These are phyloP conservation scores for Bothriochloa decipiens DNA, from an alignment of 176 grass and related monocot genomes.

Conservation along the genomic window DNA sequence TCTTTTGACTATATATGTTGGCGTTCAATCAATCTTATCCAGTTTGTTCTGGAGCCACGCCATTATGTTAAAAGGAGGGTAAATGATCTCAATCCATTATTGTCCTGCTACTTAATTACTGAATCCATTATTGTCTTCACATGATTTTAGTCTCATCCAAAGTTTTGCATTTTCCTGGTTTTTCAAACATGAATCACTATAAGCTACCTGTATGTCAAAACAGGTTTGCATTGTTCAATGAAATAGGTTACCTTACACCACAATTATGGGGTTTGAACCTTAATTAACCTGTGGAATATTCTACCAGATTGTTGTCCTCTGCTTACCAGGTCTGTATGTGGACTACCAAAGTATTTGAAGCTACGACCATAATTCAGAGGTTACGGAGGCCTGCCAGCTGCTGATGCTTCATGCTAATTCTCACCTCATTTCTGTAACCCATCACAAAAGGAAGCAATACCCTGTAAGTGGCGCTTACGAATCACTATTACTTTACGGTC, in stretches of 20 bases:
- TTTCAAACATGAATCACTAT: neutral
- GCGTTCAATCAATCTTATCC: neutral
- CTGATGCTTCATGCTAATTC: neutral
- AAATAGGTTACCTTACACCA: neutral
- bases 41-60: neutral
- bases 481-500: neutral
- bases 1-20: too few species aligned
- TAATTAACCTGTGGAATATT: neutral
- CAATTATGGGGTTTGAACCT: neutral
- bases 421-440: neutral
- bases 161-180: neutral
- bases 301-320: neutral
- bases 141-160: too few species aligned
- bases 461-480: neutral
- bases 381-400: neutral
- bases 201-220: neutral
- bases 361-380: neutral
- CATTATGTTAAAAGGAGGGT: neutral
- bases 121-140: neutral
- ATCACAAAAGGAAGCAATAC: neutral
- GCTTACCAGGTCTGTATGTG: neutral
- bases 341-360: neutral
- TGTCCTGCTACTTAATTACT: neutral
- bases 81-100: neutral
- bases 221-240: neutral